A percentile compares a stretch with the other conserved stretches of the same genome.
phyloP scores from a whole-genome alignment of 345 rosid genomes.

The Aquilaria sinensis region DNA sequence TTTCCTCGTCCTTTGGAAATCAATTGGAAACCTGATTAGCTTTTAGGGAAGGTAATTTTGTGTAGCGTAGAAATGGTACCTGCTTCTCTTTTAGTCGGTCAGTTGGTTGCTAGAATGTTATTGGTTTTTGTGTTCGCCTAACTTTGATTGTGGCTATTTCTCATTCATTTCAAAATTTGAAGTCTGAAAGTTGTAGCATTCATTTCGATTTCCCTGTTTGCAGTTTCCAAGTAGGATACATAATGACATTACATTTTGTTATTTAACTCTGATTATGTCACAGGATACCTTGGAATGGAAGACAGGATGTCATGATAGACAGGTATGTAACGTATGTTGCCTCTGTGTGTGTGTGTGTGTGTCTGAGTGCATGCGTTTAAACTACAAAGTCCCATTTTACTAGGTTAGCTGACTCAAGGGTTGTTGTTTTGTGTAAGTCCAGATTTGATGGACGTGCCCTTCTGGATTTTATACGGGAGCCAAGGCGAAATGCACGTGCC shows the following conservation, averaged over 20 bases:
- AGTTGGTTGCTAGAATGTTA: too few species aligned
- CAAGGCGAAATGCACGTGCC: slow-evolving; percentile 38
- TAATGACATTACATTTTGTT: background rate
- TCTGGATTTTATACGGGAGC: slow-evolving; percentile 87
- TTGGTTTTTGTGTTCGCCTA: too few species aligned
- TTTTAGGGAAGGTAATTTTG: too few species aligned
- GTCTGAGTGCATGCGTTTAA: background rate
- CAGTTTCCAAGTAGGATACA: background rate
- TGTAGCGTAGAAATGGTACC: too few species aligned
- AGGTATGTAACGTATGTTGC: slow-evolving; percentile 26
- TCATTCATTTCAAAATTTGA: too few species aligned
- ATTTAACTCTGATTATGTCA: background rate
- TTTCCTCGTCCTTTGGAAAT: too few species aligned
- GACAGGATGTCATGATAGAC: slow-evolving; percentile 76
- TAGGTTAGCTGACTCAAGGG: background rate
- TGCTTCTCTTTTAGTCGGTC: too few species aligned
- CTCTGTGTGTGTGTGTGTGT: background rate
- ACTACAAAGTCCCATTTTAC: too few species aligned
- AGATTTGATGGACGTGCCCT: slow-evolving; percentile 94
- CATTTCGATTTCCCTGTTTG: too few species aligned
- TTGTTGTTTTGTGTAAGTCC: background rate
- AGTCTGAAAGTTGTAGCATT: too few species aligned
- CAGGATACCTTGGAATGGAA: slow-evolving; percentile 96
- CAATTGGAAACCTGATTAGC: too few species aligned
- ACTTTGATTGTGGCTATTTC: too few species aligned